Evolutionary conservation across 2,329 filamentous ascomycete species (phyloP), one percentile per base, ranked within the genome.

Genomic region (Thermomyces lanuginosus): DNA sequence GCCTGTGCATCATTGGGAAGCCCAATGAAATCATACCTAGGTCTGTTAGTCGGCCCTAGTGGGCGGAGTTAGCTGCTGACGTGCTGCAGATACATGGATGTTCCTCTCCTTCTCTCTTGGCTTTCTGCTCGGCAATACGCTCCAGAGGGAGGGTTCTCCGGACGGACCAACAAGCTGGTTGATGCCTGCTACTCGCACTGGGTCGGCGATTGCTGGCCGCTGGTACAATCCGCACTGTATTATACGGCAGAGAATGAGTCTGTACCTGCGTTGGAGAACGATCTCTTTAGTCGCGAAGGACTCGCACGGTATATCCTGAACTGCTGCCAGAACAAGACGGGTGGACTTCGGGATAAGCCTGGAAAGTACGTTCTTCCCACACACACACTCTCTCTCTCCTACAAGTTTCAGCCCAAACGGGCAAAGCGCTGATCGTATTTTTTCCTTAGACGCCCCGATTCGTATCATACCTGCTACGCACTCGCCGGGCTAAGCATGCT

Each of bases 161-260:
- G 89, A 34, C 76, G 89, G 40, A 92, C 86, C 15, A 95, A 95
- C 63, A 98, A 98, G 58, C 66, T 98, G 16, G 89, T 95, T 16
- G 89, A 98, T 52, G 89, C 86, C 23, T 98, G 89, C 58, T 98
- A 98, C 59, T 92, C 81, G 49, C 86, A 93, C 55, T 98, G 89
- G 89, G 77, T 92, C 17, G 89, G 89, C 29, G 79, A 78, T 29
- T 95, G 84, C 58, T 98, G 84, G 81, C 76, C 86, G 23, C 57
- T 98, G 37, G 63, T 95, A 39, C 78, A 93, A 58, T 80, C 81
- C 31, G 75, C 75, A 29, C 56, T 89, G 31, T 69, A 66, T 15
- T 59, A 61, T 29, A 53, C 51, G 28, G 35, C 40, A 27, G 36
- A 39, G 22, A 27, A 39, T 16, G 34, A 35, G 12, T 34, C 36